A percentile compares a stretch with the other conserved stretches of the same genome.
phyloP scores from a whole-genome alignment of 2,329 filamentous ascomycete genomes.

The Pseudogymnoascus sp. region DNA sequence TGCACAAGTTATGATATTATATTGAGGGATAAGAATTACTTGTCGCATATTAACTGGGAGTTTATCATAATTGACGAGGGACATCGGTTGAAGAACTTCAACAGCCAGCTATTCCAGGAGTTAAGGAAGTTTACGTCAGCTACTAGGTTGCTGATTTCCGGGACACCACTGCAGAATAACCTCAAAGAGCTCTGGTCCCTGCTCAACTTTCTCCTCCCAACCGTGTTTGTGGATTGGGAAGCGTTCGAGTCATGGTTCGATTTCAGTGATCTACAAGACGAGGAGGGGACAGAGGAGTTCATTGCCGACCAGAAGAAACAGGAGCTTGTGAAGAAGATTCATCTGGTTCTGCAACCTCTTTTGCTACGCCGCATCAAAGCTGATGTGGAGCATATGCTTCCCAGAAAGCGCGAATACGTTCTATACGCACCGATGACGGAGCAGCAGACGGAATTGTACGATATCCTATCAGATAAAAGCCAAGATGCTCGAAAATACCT shows the following conservation, averaged over 20 bases:
- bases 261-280: constrained; percentile 84
- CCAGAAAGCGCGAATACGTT: constrained; percentile 94
- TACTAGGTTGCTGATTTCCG: constrained; percentile 85
- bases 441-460: constrained; percentile 86
- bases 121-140: constrained; percentile 83
- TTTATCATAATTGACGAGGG: constrained; percentile 98
- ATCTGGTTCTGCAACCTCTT: constrained; percentile 87
- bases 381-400: constrained; percentile 84
- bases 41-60: constrained; percentile 85
- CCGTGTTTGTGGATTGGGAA: constrained; percentile 87
- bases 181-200: constrained; percentile 91
- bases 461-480: constrained; percentile 50
- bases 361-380: constrained; percentile 82
- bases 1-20: constrained; percentile 97
- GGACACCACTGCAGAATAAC: constrained; percentile 93
- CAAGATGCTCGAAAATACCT: constrained; percentile 65
- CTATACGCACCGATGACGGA: constrained; percentile 86
- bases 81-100: constrained; percentile 93
- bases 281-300: constrained; percentile 69
- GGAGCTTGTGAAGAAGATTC: constrained; percentile 77
- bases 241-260: constrained; percentile 96
- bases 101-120: constrained; percentile 84
- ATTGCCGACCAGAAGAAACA: constrained; percentile 71
- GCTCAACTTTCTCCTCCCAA: constrained; percentile 84
- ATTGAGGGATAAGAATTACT: constrained; percentile 74